These are phyloP conservation scores for Trypanosoma platydactyli DNA, from an alignment of 208 protist species.

Conservation along the genomic window DNA sequence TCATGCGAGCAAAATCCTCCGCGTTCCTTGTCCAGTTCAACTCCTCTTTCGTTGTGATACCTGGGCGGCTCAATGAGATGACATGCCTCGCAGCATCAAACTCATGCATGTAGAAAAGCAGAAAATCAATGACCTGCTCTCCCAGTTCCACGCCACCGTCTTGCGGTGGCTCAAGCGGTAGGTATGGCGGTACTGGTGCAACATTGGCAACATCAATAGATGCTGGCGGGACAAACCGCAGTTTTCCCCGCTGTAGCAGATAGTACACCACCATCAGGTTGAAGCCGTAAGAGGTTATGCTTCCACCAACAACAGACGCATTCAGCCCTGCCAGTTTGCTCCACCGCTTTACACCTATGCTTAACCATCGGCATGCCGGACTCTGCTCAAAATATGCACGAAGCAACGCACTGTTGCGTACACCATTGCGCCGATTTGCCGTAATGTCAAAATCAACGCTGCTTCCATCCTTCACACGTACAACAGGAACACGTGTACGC, in stretches of 20 bases:
- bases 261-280: constrained; percentile 89
- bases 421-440: constrained; percentile 73
- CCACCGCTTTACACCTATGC: constrained; percentile 84
- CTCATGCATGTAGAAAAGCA: constrained; percentile 75
- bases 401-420: constrained; percentile 85
- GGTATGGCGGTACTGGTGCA: constrained; percentile 31
- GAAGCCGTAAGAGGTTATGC: constrained; percentile 88
- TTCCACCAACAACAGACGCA: constrained; percentile 54
- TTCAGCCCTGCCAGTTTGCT: constrained; percentile 83
- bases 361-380: constrained; percentile 66
- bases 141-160: constrained; percentile 45
- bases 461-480: constrained; percentile 50
- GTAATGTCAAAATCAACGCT: constrained; percentile 81
- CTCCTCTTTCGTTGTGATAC: constrained; percentile 55
- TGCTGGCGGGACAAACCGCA: constrained; percentile 54
- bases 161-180: constrained; percentile 36
- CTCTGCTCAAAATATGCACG: constrained; percentile 69
- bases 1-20: constrained; percentile 76
- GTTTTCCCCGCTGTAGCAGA: constrained; percentile 50
- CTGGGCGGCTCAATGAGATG: constrained; percentile 58
- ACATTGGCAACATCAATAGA: constrained; percentile 55
- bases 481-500: constrained; percentile 83
- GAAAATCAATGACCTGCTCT: constrained; percentile 69
- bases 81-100: constrained; percentile 70
- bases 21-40: constrained; percentile 78